Evolutionary conservation across 495 filamentous ascomycete species (phyloP), one percentile per base, ranked within the genome.

Genomic region (Daldinia concentrica): DNA sequence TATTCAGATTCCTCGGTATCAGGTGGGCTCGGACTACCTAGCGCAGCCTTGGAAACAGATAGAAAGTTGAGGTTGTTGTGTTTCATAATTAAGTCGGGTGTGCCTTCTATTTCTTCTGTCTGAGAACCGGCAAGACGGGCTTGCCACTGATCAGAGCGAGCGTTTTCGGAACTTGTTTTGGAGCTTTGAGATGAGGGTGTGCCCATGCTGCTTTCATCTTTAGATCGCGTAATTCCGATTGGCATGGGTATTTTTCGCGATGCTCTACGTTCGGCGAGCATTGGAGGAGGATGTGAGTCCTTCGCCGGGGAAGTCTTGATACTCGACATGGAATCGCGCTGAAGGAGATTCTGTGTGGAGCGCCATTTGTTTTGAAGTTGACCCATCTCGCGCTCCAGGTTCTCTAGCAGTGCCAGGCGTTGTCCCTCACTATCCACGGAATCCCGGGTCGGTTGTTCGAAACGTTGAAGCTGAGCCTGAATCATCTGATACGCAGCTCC

Each of bases 301-400:
- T 63, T 66, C 14, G 62, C 66, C 24, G 62, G 68, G 4, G 80
- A 71, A 1, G 82, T 83, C 58, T 77, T 75, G 15, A 83, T 70
- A 62, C 77, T 83, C 3, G 83, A 85, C 64, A 84, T 74, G 1
- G 86, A 88, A 66, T 86, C 82, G 43, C 82, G 80, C 17, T 63
- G 73, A 34, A 85, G 67, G 36, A 84, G 81, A n/a, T 79, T 77
- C 62, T 83, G 82, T 63, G 85, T 78, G 55, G 81, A 78, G 64
- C 82, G 78, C 86, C 85, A 87, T 58, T 84, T 80, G 29, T 81
- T 78, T 58, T 84, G 82, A 69, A 86, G 79, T 37, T 79, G 68
- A 1, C 83, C 84, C 81, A 86, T 86, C 71, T 88, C 86, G 58
- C 78, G 79, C 62, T 88, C 86, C 0, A 88, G 71, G 60, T 85